Percentiles rank a stretch among this genome's conserved stretches.
These are phyloP conservation scores for Coleophoma eucalyptorum DNA, from an alignment of 2,329 filamentous ascomycete species.

Conservation along the genomic window DNA sequence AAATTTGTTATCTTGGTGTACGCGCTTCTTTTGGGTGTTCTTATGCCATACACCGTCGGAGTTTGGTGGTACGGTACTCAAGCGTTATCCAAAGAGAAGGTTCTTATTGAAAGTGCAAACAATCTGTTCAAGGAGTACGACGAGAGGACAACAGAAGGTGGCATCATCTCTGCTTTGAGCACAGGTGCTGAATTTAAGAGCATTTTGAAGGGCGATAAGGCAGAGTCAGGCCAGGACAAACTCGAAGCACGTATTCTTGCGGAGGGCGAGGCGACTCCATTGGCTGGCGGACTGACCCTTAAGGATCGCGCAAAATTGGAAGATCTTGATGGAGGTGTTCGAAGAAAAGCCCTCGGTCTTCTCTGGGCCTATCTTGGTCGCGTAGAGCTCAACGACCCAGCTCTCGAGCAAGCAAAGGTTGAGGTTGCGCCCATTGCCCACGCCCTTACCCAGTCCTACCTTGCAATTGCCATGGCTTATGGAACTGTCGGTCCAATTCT, in stretches of 20 bases:
- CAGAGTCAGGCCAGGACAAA: slow-evolving; percentile 76
- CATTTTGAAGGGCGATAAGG: slow-evolving; percentile 71
- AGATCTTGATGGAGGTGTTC: slow-evolving; percentile 73
- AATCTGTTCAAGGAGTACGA: slow-evolving; percentile 92
- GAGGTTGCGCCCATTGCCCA: slow-evolving; percentile 85
- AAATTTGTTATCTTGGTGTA: slow-evolving; percentile 95
- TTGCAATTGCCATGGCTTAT: slow-evolving; percentile 82
- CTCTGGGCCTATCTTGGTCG: slow-evolving; percentile 95
- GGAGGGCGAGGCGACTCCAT: slow-evolving; percentile 46
- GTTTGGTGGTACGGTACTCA: slow-evolving; percentile 99
- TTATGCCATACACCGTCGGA: slow-evolving; percentile 89
- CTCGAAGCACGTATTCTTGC: slow-evolving; percentile 78
- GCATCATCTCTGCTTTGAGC: slow-evolving; percentile 77
- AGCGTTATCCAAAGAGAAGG: slow-evolving; percentile 86
- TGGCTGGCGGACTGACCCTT: slow-evolving; percentile 56
- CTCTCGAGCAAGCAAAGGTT: slow-evolving; percentile 81
- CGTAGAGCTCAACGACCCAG: slow-evolving; percentile 74
- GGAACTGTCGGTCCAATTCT: slow-evolving; percentile 79
- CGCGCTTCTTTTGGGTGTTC: slow-evolving; percentile 79
- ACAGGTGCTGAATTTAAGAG: slow-evolving; percentile 81
- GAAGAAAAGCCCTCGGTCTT: slow-evolving; percentile 82
- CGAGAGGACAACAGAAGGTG: slow-evolving; percentile 76
- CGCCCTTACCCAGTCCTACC: slow-evolving; percentile 80
- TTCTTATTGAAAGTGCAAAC: slow-evolving; percentile 89
- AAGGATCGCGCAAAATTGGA: slow-evolving; percentile 77